phyloP scores from a whole-genome alignment of 2,329 filamentous ascomycete genomes.

The Ophiostoma ips region DNA sequence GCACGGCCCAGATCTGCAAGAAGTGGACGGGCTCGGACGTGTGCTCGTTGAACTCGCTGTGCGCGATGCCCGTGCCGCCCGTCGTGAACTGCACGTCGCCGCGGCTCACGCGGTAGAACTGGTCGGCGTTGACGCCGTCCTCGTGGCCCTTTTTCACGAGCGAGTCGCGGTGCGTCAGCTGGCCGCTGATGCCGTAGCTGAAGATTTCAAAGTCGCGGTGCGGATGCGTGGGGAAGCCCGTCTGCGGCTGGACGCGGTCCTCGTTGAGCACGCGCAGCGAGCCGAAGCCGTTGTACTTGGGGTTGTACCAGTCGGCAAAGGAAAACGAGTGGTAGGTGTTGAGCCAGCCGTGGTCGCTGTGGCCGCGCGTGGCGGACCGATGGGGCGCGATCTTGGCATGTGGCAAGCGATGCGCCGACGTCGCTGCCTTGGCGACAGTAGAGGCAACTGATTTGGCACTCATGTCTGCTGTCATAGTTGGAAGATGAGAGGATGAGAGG shows the following conservation, averaged over 20 bases:
- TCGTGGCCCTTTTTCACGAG: conserved; percentile 61
- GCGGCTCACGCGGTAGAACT: conserved; percentile 57
- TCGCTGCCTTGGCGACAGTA: conserved; percentile 24
- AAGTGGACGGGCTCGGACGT: conserved; percentile 61
- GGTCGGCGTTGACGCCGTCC: conserved; percentile 38
- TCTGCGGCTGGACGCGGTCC: conserved; percentile 60
- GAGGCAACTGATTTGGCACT: conserved; percentile 11
- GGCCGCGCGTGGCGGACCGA: conserved; percentile 56
- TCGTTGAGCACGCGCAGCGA: conserved; percentile 77
- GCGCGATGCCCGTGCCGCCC: conserved; percentile 67
- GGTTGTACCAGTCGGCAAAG: conserved; percentile 61
- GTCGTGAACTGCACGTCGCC: conserved; percentile 86
- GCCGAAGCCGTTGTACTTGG: conserved; percentile 54
- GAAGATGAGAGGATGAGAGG: not conserved
- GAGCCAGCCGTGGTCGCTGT: conserved; percentile 75
- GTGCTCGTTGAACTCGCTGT: conserved; percentile 74
- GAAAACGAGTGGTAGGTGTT: conserved; percentile 79
- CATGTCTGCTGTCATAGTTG: conserved; percentile 9
- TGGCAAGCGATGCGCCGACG: conserved; percentile 44
- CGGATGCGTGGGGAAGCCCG: conserved; percentile 72
- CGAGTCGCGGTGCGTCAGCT: conserved; percentile 76
- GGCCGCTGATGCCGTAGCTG: conserved; percentile 71
- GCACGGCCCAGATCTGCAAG: conserved; percentile 77
- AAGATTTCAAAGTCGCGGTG: conserved; percentile 87
- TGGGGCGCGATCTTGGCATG: conserved; percentile 62